Conservation (phyloP, 257 asterid species). For the Solanum bukasovii region DNA sequence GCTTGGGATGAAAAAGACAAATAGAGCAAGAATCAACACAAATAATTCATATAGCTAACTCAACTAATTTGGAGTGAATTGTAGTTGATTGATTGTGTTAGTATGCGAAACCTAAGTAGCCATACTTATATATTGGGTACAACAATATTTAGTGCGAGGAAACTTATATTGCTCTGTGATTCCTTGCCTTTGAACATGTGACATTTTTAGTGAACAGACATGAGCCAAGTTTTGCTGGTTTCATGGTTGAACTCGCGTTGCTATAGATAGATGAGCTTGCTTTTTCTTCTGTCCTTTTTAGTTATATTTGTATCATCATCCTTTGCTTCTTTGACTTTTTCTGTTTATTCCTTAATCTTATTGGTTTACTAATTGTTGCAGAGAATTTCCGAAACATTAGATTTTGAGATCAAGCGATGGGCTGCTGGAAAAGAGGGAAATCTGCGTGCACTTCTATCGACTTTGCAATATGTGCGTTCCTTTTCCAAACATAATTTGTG, state of each 20-base stretch:
- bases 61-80: not conserved
- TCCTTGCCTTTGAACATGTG: not conserved
- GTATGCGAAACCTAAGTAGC: not conserved
- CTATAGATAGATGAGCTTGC: not conserved
- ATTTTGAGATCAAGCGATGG: conserved; percentile 95
- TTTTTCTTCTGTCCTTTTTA: not conserved
- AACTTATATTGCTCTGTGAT: not conserved
- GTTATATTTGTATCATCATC: not conserved
- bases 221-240: not conserved
- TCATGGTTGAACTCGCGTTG: not conserved
- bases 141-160: not conserved
- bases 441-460: conserved; percentile 89
- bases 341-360: not conserved
- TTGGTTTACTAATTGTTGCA: conserved; percentile 24
- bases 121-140: not conserved
- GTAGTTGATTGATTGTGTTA: not conserved
- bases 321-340: not conserved
- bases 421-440: conserved; percentile 99
- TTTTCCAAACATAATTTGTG: not conserved
- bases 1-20: not conserved
- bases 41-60: not conserved
- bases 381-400: conserved; percentile 80
- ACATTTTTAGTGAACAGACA: not conserved
- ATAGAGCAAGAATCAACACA: not conserved
- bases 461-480: conserved; percentile 86